A percentile compares a stretch with the other conserved stretches of the same genome.
phyloP scores from a whole-genome alignment of 345 rosid species.

The Linum trigynum region DNA sequence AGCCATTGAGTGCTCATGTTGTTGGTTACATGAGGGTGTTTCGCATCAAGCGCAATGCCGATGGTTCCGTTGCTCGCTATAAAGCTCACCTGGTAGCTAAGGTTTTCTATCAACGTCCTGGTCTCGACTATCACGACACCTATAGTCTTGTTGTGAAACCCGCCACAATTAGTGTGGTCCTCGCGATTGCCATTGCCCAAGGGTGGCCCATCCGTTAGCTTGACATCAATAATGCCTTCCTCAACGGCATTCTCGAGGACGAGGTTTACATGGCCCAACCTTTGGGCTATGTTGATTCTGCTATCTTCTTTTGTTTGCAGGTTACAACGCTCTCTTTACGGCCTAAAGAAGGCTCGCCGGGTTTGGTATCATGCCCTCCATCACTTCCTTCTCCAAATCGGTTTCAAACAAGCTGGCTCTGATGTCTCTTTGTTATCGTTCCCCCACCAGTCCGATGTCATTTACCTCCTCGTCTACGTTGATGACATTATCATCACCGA shows the following conservation, averaged over 20 bases:
- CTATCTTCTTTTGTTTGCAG: neutral
- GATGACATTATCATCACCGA: conserved; percentile 1
- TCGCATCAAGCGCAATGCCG: neutral
- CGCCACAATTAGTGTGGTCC: neutral
- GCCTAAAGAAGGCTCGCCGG: neutral
- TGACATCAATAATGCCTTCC: neutral
- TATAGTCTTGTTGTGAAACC: neutral
- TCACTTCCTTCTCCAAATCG: neutral
- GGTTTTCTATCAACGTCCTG: neutral
- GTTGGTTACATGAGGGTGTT: neutral
- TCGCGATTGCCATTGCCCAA: neutral
- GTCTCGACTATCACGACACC: neutral
- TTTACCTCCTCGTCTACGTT: neutral
- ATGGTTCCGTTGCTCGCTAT: neutral
- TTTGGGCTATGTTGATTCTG: neutral
- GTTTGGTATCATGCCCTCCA: neutral
- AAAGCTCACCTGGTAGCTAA: neutral
- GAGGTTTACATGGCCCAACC: too few species aligned
- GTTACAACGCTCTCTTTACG: neutral
- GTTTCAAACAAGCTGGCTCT: neutral
- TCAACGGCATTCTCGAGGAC: neutral
- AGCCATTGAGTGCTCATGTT: too few species aligned
- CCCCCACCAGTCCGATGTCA: neutral
- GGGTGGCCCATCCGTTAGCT: too few species aligned
- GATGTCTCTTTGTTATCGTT: neutral